Percentiles rank a stretch among this genome's conserved stretches.
Conservation (phyloP, 805 yeast genomes). For the Lipomyces sp. region DNA sequence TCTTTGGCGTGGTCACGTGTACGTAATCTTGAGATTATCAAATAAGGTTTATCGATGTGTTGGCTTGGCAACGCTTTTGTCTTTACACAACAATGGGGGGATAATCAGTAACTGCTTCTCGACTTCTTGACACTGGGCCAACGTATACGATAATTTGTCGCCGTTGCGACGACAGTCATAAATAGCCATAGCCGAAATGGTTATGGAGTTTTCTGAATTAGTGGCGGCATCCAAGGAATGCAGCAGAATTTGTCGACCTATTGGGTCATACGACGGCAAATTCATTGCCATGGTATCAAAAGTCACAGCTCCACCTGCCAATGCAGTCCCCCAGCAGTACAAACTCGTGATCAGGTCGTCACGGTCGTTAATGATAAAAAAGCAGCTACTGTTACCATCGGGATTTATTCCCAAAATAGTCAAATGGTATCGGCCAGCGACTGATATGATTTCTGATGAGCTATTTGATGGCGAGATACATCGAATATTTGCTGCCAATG, state of each 20-base stretch:
- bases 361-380: conserved; percentile 21
- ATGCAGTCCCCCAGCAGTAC: conserved; percentile 2
- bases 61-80: too few species aligned
- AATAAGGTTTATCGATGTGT: too few species aligned
- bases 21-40: too few species aligned
- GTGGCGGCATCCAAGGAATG: conserved; percentile 14
- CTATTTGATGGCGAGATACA: conserved; percentile 20
- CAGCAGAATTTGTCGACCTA: conserved; percentile 3
- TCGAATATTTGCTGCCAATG: conserved; percentile 31
- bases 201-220: conserved; percentile 30
- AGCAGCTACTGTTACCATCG: conserved; percentile 24
- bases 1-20: too few species aligned
- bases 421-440: conserved; percentile 27
- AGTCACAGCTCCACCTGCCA: neutral
- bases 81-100: neutral
- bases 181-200: neutral
- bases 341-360: conserved; percentile 23
- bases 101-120: neutral
- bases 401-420: conserved; percentile 24
- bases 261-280: conserved; percentile 23
- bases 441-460: neutral
- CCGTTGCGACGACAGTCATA: neutral
- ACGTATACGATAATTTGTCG: neutral
- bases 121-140: neutral
- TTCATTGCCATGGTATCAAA: conserved; percentile 25